Conservation (phyloP, 208 protist species). For the Wallacemonas rigidus region DNA sequence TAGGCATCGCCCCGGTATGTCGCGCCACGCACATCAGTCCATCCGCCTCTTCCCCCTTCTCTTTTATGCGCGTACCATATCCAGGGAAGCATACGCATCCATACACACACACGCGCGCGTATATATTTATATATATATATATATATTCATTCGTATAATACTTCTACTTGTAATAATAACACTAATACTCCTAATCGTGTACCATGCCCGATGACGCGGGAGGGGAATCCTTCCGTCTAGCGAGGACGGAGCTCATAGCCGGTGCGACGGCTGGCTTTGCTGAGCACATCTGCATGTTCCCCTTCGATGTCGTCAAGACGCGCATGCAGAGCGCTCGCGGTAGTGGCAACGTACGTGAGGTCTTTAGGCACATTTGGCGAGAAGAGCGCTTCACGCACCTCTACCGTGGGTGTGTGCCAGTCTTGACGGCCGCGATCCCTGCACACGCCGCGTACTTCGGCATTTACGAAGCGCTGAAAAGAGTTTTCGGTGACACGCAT, state of each 20-base stretch:
- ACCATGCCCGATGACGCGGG: neutral
- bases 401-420: conserved; percentile 82
- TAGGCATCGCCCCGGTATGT: too few relatives aligned
- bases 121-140: too few relatives aligned
- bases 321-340: conserved; percentile 67
- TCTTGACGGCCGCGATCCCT: conserved; percentile 86
- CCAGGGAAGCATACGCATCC: neutral
- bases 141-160: too few relatives aligned
- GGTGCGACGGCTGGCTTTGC: conserved; percentile 85
- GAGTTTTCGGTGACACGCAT: conserved; percentile 52
- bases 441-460: conserved; percentile 93
- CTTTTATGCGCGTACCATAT: too few relatives aligned
- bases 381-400: conserved; percentile 69
- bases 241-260: conserved; percentile 58
- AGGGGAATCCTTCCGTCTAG: conserved; percentile 41
- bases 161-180: too few relatives aligned
- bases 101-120: conserved; percentile 1
- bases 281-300: conserved; percentile 94
- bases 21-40: too few relatives aligned
- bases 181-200: too few relatives aligned
- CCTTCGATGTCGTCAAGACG: conserved; percentile 95
- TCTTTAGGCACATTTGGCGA: conserved; percentile 31
- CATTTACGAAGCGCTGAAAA: conserved; percentile 90
- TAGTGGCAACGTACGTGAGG: conserved; percentile 24
- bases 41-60: too few relatives aligned